Evolutionary conservation across 257 asterid species (phyloP), one percentile per base, ranked within the genome.

Genomic region (Solanum habrochaites): DNA sequence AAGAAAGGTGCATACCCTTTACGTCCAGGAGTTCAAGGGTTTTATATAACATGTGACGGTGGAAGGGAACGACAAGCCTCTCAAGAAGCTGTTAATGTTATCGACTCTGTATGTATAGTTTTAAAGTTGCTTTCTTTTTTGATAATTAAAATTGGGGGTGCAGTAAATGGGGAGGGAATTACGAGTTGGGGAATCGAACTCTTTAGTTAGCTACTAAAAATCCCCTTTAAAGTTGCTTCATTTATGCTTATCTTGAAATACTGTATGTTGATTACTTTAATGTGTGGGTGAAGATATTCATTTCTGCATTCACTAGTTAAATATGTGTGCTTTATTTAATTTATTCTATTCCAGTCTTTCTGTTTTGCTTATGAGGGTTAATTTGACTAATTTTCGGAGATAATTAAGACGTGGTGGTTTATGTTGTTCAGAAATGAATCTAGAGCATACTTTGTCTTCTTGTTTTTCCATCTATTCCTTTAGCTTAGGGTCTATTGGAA

Each of bases 21-120:
- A 73, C 91, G 93, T 1, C 96, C 99, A 60, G 99, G 99, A 43
- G 94, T 95, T 20, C 96, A 94, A 89, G 99, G 99, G 7, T 97
- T 97, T 92, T 97, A 94, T 77, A 94, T 97, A 75, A 97, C 99
- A 23, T 97, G 99, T 88, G 99, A 97, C 89, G 99, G 99, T 75
- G 99, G 99, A 47, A 93, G 94, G 88, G 99, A 97, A 89, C 89
- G 86, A 85, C 98, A 96, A 90, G 98, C 99, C 39, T 90, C 98
- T 49, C 89, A 89, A 16, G 99, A 97, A 96, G 99, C 99, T 83
- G 91, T 97, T 87, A 88, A 92, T 86, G 99, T 97, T 86, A 92
- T 97, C 85, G 99, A 96, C 45, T 93, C 98, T 60, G 99, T 97
- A 93, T 43, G 96, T 80, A 5, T 7, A 43, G 7, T 43, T 15